Conservation (phyloP, 495 filamentous ascomycete genomes). For the Hypoxylon crocopeplum region DNA sequence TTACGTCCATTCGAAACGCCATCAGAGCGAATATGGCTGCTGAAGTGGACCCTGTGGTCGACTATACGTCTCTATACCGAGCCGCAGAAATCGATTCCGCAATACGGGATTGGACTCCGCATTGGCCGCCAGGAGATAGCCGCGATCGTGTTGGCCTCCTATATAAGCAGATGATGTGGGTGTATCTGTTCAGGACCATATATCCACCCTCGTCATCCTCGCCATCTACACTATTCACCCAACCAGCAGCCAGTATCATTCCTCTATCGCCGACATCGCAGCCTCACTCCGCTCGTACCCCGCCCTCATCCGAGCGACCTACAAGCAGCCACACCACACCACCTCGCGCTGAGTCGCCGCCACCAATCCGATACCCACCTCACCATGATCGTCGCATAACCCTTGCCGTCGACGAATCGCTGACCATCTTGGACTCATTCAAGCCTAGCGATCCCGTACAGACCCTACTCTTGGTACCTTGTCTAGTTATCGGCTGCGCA, state of each 20-base stretch:
- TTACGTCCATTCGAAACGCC: slow-evolving; percentile 77
- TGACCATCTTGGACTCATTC: slow-evolving; percentile 67
- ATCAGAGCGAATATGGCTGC: slow-evolving; percentile 72
- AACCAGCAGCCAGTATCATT: slow-evolving; percentile 40
- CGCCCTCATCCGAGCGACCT: slow-evolving; percentile 24
- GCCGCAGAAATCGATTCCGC: slow-evolving; percentile 79
- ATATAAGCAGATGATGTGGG: slow-evolving; percentile 90
- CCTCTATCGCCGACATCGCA: slow-evolving; percentile 51
- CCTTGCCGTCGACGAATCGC: slow-evolving; percentile 78
- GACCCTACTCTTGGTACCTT: slow-evolving; percentile 84
- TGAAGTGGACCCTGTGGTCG: slow-evolving; percentile 71
- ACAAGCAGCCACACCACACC: slow-evolving; percentile 34
- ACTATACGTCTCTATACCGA: slow-evolving; percentile 75
- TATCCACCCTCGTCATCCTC: slow-evolving; percentile 61
- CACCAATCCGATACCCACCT: slow-evolving; percentile 50
- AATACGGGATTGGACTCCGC: slow-evolving; percentile 77
- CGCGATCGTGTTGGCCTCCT: slow-evolving; percentile 80
- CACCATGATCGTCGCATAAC: slow-evolving; percentile 67
- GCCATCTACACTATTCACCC: slow-evolving; percentile 35
- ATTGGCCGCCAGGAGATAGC: slow-evolving; percentile 70
- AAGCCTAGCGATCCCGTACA: slow-evolving; percentile 65
- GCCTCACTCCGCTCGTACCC: slow-evolving; percentile 50
- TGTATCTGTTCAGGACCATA: slow-evolving; percentile 87
- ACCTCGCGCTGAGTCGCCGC: slow-evolving; percentile 55
- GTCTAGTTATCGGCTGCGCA: slow-evolving; percentile 87